Base-by-base conservation (phyloP, 2,329 filamentous ascomycete genomes). In the Trichoderma brevicompactum region DNA sequence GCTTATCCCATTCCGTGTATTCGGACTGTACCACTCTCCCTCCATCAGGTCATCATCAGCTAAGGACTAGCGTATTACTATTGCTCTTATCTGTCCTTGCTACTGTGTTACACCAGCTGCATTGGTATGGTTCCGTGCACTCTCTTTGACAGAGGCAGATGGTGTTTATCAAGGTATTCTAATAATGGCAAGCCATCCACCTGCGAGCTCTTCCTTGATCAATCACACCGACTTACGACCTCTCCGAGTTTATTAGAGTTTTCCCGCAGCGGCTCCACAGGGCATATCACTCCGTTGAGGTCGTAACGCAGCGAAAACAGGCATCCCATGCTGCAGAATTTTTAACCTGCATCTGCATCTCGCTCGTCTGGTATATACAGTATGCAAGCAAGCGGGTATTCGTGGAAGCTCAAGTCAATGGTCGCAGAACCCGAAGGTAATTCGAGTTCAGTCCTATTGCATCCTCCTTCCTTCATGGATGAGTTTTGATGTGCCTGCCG, bases 351-450 rank as follows among this genome's bases (percentile, higher is more conserved):
- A 32, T 54, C 40, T 54, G 40, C 40, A 43, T n/a, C 40, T 53
- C 32, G 41, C 49, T 54, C 32, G 40, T 28, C 32, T 38, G 40
- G 38, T 19, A 10, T 38, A 12, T 19, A 38, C 17, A 13, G 6
- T 34, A 60, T 46, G 48, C 59, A 54, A 15, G 41, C 17, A 34
- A 54, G 59, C 59, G 48, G 59, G 44, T 53, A 53, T 44, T 12
- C 8, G 49, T 46, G 59, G 48, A 13, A 53, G 13, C 49, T 19
- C 17, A 7, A 17, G 13, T 36, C 32, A 28, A 40, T 8, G 32
- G 12, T 8, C n/a, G n/a, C 19, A n/a, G 28, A 36, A 32, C 38
- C 10, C 19, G n/a, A 15, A 36, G 28, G 28, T 32, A 34, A 23
- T 23, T 23, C 28, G n/a, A 15, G 7, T 15, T n/a, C 15, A 28